Conservation (phyloP, 169 alveolate species). For the Eimeria zaria region DNA sequence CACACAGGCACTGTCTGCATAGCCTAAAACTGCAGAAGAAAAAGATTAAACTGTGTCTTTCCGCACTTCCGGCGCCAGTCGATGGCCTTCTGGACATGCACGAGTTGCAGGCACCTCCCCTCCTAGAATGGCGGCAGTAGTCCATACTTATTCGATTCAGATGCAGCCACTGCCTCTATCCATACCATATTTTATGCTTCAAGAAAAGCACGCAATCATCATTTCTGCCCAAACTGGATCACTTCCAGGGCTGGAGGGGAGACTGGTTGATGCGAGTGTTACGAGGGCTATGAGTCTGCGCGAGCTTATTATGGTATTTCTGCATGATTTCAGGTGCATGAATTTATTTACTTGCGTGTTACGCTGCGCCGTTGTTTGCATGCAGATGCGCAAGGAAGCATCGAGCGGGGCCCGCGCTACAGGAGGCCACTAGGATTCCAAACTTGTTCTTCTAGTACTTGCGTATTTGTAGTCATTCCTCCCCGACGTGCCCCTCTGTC, state of each 20-base stretch:
- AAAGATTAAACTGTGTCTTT: not conserved
- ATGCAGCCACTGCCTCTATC: not conserved
- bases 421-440: constrained; percentile 35
- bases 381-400: constrained; percentile 54
- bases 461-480: not conserved
- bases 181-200: not conserved
- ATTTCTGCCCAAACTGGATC: not conserved
- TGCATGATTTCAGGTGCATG: not conserved
- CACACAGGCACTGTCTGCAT: not conserved
- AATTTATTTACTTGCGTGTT: not conserved
- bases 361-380: not conserved
- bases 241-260: not conserved
- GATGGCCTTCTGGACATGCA: not conserved
- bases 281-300: not conserved
- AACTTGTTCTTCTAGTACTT: not conserved
- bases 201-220: not conserved
- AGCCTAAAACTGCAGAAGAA: not conserved
- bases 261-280: not conserved
- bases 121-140: not conserved
- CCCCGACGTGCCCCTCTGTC: not conserved
- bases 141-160: not conserved
- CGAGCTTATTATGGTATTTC: not conserved
- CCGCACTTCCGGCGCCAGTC: not conserved
- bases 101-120: not conserved
- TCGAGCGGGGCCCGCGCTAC: constrained; percentile 29